These are phyloP conservation scores for Alloteropsis semialata DNA, from an alignment of 176 grass and related monocot species.

Conservation along the genomic window DNA sequence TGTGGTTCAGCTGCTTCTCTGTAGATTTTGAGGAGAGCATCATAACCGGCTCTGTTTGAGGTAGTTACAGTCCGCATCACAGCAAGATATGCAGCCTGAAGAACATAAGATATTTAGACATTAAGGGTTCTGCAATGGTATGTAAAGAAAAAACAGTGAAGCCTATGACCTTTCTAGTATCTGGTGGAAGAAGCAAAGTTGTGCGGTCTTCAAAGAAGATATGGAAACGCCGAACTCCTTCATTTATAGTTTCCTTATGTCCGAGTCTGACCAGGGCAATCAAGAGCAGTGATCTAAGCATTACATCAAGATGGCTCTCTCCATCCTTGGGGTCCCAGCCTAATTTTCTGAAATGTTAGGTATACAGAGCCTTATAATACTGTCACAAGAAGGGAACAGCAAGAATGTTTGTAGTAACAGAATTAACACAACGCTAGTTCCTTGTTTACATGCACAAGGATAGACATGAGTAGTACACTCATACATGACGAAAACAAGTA, in stretches of 20 bases:
- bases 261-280: slow-evolving; percentile 71
- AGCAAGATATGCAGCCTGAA: slow-evolving; percentile 85
- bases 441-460: not conserved
- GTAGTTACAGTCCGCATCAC: slow-evolving; percentile 62
- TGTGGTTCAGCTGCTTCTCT: slow-evolving; percentile 62
- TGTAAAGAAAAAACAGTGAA: slow-evolving; percentile 3
- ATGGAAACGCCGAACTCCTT: slow-evolving; percentile 63
- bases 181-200: slow-evolving; percentile 55
- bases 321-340: slow-evolving; percentile 76
- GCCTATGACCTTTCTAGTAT: slow-evolving; percentile 69
- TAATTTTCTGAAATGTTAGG: slow-evolving; percentile 64
- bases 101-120: slow-evolving; percentile 28
- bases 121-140: not conserved
- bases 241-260: slow-evolving; percentile 60
- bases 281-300: slow-evolving; percentile 73
- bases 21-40: slow-evolving; percentile 81
- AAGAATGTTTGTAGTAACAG: not conserved
- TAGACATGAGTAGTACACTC: not conserved
- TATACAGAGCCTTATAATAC: slow-evolving; percentile 21
- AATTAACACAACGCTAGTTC: not conserved
- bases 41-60: slow-evolving; percentile 59
- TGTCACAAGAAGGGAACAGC: not conserved
- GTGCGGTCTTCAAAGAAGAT: slow-evolving; percentile 62
- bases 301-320: slow-evolving; percentile 80
- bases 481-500: slow-evolving; percentile 19